Evolutionary conservation across 768 basidiomycete genomes (phyloP), one percentile per base, ranked within the genome.

Genomic region (Tricholoma matsutake): DNA sequence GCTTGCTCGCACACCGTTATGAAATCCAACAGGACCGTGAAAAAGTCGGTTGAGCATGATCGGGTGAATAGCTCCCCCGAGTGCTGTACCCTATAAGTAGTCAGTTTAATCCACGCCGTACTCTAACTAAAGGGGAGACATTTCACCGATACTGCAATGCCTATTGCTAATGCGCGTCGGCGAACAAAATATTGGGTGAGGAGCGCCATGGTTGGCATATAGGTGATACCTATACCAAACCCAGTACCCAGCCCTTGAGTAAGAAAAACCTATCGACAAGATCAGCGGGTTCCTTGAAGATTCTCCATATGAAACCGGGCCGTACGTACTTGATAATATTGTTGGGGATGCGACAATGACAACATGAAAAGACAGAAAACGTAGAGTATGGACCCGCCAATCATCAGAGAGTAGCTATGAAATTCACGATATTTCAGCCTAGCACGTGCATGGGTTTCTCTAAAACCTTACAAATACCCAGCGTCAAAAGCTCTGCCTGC

Each of bases 1-100:
- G 32, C 75, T 79, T 18, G 71, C 73, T 14, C 77, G 73, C 10
- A 80, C 77, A 14, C 77, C 77, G 35, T 70, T 69, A 81, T 74
- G 85, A 78, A 86, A 75, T 4, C 87, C 84, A n/a, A 81, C 73
- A 2, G 63, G 65, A 5, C 80, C 78, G 57, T 81, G 73, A 61
- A 82, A 79, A 59, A 78, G 72, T 51, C 80, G 75, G 67, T 89
- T 88, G n/a, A 90, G 74, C 76, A 87, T 80, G 65, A 87, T 85
- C 1, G 86, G 85, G 57, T 86, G 85, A n/a, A 88, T 62, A 20
- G 83, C 76, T 11, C 83, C 86, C 5, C 88, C 87, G 16, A 86
- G 65, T 14, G 81, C 83, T 9, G 85, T 78, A 13, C 80, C 79
- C 78, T 80, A 60, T 55, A 62, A 45, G 37, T 29, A n/a, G 14